A percentile compares a stretch with the other conserved stretches of the same genome.
Conservation (phyloP, 2,329 filamentous ascomycete genomes). For the Hymenoscyphus albidus region DNA sequence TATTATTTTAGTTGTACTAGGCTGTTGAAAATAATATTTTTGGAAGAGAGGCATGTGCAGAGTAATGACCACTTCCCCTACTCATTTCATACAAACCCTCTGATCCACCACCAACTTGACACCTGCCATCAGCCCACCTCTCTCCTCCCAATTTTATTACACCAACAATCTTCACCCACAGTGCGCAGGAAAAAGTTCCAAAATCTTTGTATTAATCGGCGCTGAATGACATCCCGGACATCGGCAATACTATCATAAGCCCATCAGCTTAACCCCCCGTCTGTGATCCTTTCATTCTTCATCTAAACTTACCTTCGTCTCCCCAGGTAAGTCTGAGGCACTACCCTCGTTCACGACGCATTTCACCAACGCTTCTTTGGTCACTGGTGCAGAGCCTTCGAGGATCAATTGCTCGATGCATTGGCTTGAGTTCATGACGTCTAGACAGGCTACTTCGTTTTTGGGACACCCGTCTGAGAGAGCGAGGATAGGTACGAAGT, state of each 20-base stretch:
- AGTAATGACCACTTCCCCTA: no score
- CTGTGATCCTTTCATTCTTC: no score
- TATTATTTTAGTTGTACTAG: no score
- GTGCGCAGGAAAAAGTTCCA: slow-evolving; percentile 16
- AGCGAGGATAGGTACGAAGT: neutral
- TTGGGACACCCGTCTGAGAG: slow-evolving; percentile 8
- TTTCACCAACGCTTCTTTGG: slow-evolving; percentile 15
- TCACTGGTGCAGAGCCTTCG: slow-evolving; percentile 6
- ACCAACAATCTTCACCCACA: slow-evolving; percentile 4
- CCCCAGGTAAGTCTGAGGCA: slow-evolving; percentile 14
- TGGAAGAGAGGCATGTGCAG: no score
- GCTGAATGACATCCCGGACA: slow-evolving; percentile 21
- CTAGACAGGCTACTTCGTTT: slow-evolving; percentile 9
- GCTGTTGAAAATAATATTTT: no score
- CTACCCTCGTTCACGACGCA: slow-evolving; percentile 14
- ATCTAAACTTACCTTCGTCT: slow-evolving; percentile 11
- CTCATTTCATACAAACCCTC: no score
- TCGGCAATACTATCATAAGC: slow-evolving; percentile 14
- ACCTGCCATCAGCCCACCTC: no score
- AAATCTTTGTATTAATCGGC: slow-evolving; percentile 16
- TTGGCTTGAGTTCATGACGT: slow-evolving; percentile 13
- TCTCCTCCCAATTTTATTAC: no score
- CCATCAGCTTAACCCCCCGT: neutral
- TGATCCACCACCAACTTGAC: no score
- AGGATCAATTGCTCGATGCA: slow-evolving; percentile 16